phyloP scores from a whole-genome alignment of 305 asterid genomes.

The Petunia hybrid region DNA sequence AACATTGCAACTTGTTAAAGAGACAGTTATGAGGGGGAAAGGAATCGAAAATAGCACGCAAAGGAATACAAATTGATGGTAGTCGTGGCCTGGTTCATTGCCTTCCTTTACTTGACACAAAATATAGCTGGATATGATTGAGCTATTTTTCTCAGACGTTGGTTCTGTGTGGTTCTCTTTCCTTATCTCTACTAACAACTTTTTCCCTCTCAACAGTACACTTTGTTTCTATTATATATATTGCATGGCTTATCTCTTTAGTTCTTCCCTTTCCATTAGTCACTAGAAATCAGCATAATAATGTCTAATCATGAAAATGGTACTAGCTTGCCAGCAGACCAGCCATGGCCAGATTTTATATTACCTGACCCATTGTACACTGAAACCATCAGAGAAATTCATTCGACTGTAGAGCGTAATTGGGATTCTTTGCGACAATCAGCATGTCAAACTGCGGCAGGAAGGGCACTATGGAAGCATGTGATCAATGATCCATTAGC shows the following conservation, averaged over 20 bases:
- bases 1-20: constrained; percentile 35
- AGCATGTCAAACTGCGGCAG: constrained; percentile 95
- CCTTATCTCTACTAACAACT: constrained; percentile 63
- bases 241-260: constrained; percentile 42
- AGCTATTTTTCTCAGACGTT: constrained; percentile 56
- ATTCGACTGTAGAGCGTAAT: constrained; percentile 64
- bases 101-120: constrained; percentile 64
- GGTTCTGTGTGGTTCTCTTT: constrained; percentile 91
- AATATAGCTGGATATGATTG: constrained; percentile 53
- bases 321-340: constrained; percentile 39
- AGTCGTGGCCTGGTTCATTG: constrained; percentile 80
- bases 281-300: constrained; percentile 38
- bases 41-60: constrained; percentile 26
- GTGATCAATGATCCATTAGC: constrained; percentile 80
- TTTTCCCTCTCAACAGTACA: constrained; percentile 25
- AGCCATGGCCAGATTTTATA: constrained; percentile 63
- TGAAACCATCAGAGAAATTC: constrained; percentile 58
- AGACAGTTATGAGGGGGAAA: constrained; percentile 42
- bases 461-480: constrained; percentile 85
- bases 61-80: constrained; percentile 60
- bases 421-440: constrained; percentile 80
- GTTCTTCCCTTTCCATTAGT: constrained; percentile 39
- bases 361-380: constrained; percentile 63
- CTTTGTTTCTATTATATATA: constrained; percentile 33
- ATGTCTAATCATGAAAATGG: constrained; percentile 64